Conservation (phyloP, 2,329 filamentous ascomycete genomes). For the Cercospora sp. region DNA sequence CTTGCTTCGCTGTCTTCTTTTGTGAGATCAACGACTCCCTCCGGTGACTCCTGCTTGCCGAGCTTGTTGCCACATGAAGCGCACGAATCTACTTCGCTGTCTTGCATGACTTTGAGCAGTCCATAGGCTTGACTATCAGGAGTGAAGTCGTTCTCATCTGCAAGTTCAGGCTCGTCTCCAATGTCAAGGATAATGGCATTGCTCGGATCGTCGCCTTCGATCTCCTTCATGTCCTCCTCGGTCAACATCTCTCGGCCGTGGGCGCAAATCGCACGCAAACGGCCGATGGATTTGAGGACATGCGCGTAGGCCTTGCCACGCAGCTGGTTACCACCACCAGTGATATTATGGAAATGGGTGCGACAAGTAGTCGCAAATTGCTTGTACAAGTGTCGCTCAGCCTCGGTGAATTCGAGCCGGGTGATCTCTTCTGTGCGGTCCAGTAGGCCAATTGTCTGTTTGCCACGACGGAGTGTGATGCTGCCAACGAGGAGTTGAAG, state of each 20-base stretch:
- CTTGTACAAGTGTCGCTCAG: slow-evolving; percentile 77
- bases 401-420: slow-evolving; percentile 69
- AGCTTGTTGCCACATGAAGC: slow-evolving; percentile 66
- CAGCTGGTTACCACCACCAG: slow-evolving; percentile 53
- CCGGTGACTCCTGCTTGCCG: slow-evolving; percentile 53
- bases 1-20: slow-evolving; percentile 55
- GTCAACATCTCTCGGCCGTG: slow-evolving; percentile 90
- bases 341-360: slow-evolving; percentile 75
- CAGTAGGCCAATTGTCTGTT: slow-evolving; percentile 85
- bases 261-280: slow-evolving; percentile 85
- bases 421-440: slow-evolving; percentile 71
- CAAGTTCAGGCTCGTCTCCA: slow-evolving; percentile 63
- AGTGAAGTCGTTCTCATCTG: slow-evolving; percentile 59
- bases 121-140: slow-evolving; percentile 76
- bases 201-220: slow-evolving; percentile 69
- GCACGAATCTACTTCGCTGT: slow-evolving; percentile 76
- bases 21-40: slow-evolving; percentile 36
- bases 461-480: slow-evolving; percentile 87
- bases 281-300: slow-evolving; percentile 86
- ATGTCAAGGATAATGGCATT: slow-evolving; percentile 84
- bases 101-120: slow-evolving; percentile 78
- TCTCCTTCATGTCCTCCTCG: slow-evolving; percentile 75
- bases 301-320: slow-evolving; percentile 84
- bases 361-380: slow-evolving; percentile 80
- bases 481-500: slow-evolving; percentile 87